Evolutionary conservation across 2,329 filamentous ascomycete genomes (phyloP), one percentile per base, ranked within the genome.

Genomic region (Phialocephala sp.): DNA sequence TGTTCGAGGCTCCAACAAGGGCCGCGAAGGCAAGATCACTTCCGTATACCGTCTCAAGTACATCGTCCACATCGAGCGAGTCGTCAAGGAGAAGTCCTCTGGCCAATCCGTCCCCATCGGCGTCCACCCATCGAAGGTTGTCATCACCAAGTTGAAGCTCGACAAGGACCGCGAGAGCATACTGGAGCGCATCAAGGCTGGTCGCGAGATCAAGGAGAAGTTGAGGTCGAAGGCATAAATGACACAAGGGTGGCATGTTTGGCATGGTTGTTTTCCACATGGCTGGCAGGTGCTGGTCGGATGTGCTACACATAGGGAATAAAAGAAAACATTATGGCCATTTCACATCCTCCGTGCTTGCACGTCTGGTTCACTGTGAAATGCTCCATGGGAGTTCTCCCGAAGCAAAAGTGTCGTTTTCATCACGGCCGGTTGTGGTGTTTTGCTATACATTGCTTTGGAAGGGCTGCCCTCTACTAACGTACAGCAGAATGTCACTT

Each of bases 31-130:
- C 87, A 98, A 98, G 88, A 87, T 99, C 84, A 94, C 90, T 78
- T 93, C 92, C 78, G 94, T 98, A 82, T 99, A 97, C 91, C 93
- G 93, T 82, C 91, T 97, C 79, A 98, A 98, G 85, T 99, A 95
- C 85, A 87, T 93, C 80, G 90, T 99, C 80, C 94, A 98, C 89
- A 83, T 99, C 82, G 94, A 97, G 89, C 93, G 94, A 78, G 90
- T 99, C 81, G 90, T 90, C 82, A 93, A 94, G 80, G 95, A 99
- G 84, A 99, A 99, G 91, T 91, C 89, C 82, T 95, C 93, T 82
- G 94, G 95, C 84, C 94, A 97, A 87, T 91, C 89, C 80, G 94
- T 98, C 65, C 94, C 94, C 72, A 87, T 98, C 80, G 93, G 93
- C 82, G 90, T 99, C 83, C 91, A 94, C 84, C 91, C 95, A 78